Evolutionary conservation across 331 rosid genomes (phyloP), one percentile per base, ranked within the genome.

Genomic region (Erythrophleum ivorense): DNA sequence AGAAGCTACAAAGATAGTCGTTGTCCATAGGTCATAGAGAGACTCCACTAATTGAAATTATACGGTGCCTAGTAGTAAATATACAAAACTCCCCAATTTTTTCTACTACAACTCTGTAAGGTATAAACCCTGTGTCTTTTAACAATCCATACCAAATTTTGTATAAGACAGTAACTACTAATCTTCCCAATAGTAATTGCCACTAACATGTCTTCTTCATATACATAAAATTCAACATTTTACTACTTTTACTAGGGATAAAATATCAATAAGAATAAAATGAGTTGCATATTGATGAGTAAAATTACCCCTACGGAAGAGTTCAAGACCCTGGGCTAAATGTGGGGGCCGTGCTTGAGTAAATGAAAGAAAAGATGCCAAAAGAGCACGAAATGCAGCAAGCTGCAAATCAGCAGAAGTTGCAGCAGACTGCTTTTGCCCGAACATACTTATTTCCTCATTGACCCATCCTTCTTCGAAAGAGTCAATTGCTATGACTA

Each of bases 281-380:
- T 57, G 63, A 77, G 67, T 34, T 62, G 59, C 69, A 69, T 64
- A 54, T 67, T 19, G 67, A 41, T 50, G 31, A 78, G 71, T 63
- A 79, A 41, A 82, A 60, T 81, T 88, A 95, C 99, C 99, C 89
- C 84, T 88, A 11, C 83, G 88, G 64, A 93, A 92, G 82, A 95
- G 97, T 85, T 89, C 97, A 62, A 95, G 92, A 83, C 99, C 97
- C 90, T 87, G 91, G 60, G 92, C 82, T 75, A 95, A 83, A 88
- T 86, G 84, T 43, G 92, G 91, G 58, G 98, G 88, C 34, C 88
- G 87, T 6, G 72, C 78, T 73, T 21, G 87, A 53, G 85, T 83
- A 71, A 90, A 87, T 9, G 98, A 95, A 62, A 91, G 89, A 62
- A 95, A 88, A 45, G 98, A 93, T 38, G 93, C 93, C 88, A 88